Conservation (phyloP, 768 basidiomycete species). For the Amanita exitialis region DNA sequence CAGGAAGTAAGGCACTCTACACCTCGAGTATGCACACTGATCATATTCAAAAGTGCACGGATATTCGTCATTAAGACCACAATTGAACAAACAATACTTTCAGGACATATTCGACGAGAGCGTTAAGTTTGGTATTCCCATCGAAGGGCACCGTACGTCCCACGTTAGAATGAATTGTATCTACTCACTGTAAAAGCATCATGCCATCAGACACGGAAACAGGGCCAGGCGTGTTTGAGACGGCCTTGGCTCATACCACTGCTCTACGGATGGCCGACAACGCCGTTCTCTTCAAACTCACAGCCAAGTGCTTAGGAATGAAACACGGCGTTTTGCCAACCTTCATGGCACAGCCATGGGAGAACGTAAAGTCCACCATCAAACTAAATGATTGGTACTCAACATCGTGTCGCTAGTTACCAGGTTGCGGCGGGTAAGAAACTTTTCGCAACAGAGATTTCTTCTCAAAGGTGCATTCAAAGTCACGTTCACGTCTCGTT, state of each 20-base stretch:
- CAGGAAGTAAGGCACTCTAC: constrained; percentile 64
- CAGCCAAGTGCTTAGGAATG: constrained; percentile 89
- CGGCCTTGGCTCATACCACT: constrained; percentile 76
- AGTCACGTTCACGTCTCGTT: constrained; percentile 93
- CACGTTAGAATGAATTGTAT: neutral
- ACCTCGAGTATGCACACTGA: neutral
- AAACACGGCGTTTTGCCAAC: constrained; percentile 82
- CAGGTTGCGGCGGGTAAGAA: constrained; percentile 87
- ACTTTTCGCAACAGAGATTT: neutral
- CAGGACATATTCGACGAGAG: constrained; percentile 77
- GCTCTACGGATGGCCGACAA: constrained; percentile 84
- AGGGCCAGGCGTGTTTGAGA: constrained; percentile 81
- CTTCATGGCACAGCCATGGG: constrained; percentile 99
- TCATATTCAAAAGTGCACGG: constrained; percentile 73
- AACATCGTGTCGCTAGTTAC: constrained; percentile 43
- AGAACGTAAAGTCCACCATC: constrained; percentile 46
- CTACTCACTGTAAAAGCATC: neutral
- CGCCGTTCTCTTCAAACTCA: constrained; percentile 85
- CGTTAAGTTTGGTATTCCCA: constrained; percentile 58
- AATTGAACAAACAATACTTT: constrained; percentile 86
- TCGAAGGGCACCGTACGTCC: constrained; percentile 79
- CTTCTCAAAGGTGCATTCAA: neutral
- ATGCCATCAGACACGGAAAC: constrained; percentile 74
- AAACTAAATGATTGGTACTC: neutral
- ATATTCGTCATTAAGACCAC: constrained; percentile 86